Conservation (phyloP, 2,329 filamentous ascomycete genomes). For the Magnaporthiopsis incrustans region DNA sequence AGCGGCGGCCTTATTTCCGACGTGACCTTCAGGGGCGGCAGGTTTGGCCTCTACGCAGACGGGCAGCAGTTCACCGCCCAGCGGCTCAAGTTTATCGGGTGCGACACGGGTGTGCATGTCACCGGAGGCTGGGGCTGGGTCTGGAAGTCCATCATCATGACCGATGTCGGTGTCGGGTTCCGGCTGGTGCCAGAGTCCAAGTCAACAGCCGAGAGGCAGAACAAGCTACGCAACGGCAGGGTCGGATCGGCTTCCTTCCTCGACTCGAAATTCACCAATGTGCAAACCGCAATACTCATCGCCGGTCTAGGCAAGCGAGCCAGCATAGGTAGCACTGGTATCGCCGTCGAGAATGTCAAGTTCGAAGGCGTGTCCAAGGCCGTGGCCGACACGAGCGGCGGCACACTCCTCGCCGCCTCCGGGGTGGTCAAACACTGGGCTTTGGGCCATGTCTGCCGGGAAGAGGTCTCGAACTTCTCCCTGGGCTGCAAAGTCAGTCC, state of each 20-base stretch:
- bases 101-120: slow-evolving; percentile 3
- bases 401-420: not conserved
- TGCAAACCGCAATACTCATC: not conserved
- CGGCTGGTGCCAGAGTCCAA: not conserved
- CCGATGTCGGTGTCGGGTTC: not conserved
- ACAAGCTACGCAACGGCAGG: not conserved
- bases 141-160: slow-evolving; percentile 16
- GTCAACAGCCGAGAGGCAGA: not conserved
- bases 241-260: not conserved
- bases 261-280: not conserved
- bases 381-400: not conserved
- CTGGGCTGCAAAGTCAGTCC: not conserved
- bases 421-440: not conserved
- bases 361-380: not conserved
- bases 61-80: slow-evolving; percentile 13
- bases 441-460: not conserved
- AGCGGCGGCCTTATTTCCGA: slow-evolving; percentile 53
- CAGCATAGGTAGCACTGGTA: not conserved
- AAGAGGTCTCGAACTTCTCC: not conserved
- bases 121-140: slow-evolving; percentile 11
- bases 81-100: slow-evolving; percentile 13
- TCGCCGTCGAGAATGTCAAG: not conserved
- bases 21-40: slow-evolving; percentile 51
- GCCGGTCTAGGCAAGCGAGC: not conserved
- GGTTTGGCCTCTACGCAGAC: slow-evolving; percentile 38